Evolutionary conservation across 208 protist genomes (phyloP), one percentile per base, ranked within the genome.

Genomic region (Leishmania mexicana): DNA sequence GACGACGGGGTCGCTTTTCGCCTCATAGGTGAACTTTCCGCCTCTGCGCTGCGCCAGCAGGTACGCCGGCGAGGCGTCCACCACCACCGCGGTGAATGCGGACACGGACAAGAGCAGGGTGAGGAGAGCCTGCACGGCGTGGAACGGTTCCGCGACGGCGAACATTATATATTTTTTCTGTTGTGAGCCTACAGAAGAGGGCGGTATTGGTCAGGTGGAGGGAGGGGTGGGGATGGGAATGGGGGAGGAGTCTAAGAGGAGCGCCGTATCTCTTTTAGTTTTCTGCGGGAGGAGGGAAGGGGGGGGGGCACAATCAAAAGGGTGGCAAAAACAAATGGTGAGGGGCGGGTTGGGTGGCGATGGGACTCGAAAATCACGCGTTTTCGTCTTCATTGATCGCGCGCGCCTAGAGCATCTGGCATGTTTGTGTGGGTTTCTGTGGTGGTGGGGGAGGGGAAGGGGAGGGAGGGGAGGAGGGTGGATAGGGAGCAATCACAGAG

Each of bases 41-140:
- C 78, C 78, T n/a, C 64, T 58, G 47, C 78, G 83, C 40, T 86
- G 74, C 28, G 53, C 70, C 15, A 81, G 35, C 31, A 86, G 78
- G 58, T 80, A 86, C 28, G 67, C 51, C 6, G 83, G 78, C 10
- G 83, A 86, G 64, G 78, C 83, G 17, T 49, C 24, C 38, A 35
- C 35, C 51, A 76, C 73, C 7, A 62, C 73, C 47, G 21, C 19
- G 53, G 51, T 47, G 51, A 2, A 31, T 28, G 53, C 35, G 10
- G 38, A 45, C 2, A 40, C 21, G 21, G 11, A 73, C n/a, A 24
- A 1, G 64, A 28, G 57, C 15, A 31, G 53, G 62, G 1, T 49
- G 2, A 51, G 45, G 10, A 74, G 38, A 24, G 76, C 19, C 19
- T 75, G 38, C 35, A 53, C 19, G 15, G 31, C 2, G 13, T 21